Conservation (phyloP, 768 basidiomycete species). For the Rhodotorula paludigena region DNA sequence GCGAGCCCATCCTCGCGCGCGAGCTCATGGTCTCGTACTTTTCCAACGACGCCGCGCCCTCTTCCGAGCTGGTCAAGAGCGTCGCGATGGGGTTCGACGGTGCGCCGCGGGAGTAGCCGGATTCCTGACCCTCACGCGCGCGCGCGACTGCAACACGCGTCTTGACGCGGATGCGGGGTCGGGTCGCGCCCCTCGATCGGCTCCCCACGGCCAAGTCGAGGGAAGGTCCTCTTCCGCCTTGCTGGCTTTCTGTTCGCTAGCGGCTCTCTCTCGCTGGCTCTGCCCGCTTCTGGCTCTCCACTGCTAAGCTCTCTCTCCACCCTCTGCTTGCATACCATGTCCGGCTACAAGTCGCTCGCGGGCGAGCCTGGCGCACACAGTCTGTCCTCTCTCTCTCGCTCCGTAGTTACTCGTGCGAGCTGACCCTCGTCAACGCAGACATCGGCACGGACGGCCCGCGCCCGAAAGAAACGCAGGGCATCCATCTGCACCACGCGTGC, state of each 20-base stretch:
- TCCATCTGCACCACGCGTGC: conserved; percentile 32
- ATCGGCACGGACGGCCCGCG: conserved; percentile 28
- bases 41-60: conserved; percentile 38
- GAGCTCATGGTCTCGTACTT: conserved; percentile 50
- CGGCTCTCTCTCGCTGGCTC: no score
- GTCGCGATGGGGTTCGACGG: conserved; percentile 31
- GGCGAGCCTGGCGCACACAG: conserved; percentile 17
- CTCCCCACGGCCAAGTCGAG: neutral
- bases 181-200: neutral
- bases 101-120: neutral
- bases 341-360: neutral
- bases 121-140: no score
- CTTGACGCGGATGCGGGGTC: no score
- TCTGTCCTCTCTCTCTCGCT: neutral
- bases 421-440: conserved; percentile 7
- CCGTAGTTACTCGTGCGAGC: neutral
- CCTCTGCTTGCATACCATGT: neutral
- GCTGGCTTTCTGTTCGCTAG: no score
- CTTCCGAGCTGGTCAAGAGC: conserved; percentile 21
- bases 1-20: conserved; percentile 43
- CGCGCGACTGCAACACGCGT: neutral
- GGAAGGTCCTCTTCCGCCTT: no score
- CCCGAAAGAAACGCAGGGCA: conserved; percentile 23
- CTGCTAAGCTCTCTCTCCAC: neutral
- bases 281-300: neutral